These are phyloP conservation scores for Neospora caninum DNA, from an alignment of 169 alveolate genomes.

Conservation along the genomic window DNA sequence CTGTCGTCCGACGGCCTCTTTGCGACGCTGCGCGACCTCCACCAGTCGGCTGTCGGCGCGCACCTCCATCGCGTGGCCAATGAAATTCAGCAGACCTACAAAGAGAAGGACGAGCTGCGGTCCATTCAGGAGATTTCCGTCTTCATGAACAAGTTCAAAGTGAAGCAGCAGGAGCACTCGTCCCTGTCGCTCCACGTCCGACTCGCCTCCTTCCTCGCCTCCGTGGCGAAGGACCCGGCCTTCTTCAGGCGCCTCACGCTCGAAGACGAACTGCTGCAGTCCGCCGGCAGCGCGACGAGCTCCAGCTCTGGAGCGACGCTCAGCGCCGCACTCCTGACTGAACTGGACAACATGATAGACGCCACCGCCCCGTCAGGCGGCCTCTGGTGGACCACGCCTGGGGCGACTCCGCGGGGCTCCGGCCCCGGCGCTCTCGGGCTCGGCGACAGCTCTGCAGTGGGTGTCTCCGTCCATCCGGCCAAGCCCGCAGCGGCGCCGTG, in stretches of 20 bases:
- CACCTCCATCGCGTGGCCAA: slow-evolving; percentile 86
- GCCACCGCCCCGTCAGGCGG: slow-evolving; percentile 63
- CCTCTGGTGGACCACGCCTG: slow-evolving; percentile 47
- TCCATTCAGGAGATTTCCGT: slow-evolving; percentile 86
- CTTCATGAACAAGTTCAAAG: slow-evolving; percentile 85
- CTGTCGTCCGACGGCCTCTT: slow-evolving; percentile 78
- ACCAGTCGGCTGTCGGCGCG: slow-evolving; percentile 82
- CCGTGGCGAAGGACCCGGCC: slow-evolving; percentile 76
- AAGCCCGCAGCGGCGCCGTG: slow-evolving; percentile 51
- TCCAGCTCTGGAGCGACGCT: slow-evolving; percentile 37
- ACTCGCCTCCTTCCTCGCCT: slow-evolving; percentile 83
- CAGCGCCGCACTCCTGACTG: slow-evolving; percentile 37
- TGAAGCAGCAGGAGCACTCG: slow-evolving; percentile 86
- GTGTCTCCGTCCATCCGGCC: not conserved
- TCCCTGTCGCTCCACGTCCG: slow-evolving; percentile 88
- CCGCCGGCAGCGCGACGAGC: slow-evolving; percentile 44
- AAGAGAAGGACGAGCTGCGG: slow-evolving; percentile 82
- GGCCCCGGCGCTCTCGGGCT: not conserved
- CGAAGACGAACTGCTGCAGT: slow-evolving; percentile 81
- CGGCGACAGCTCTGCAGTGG: not conserved
- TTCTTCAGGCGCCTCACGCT: slow-evolving; percentile 78
- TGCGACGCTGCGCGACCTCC: slow-evolving; percentile 80
- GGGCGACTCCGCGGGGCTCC: not conserved
- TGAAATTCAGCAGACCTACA: slow-evolving; percentile 85
- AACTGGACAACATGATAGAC: slow-evolving; percentile 69